These are phyloP conservation scores for Colletotrichum trifolii DNA, from an alignment of 2,329 filamentous ascomycete genomes.

Conservation along the genomic window DNA sequence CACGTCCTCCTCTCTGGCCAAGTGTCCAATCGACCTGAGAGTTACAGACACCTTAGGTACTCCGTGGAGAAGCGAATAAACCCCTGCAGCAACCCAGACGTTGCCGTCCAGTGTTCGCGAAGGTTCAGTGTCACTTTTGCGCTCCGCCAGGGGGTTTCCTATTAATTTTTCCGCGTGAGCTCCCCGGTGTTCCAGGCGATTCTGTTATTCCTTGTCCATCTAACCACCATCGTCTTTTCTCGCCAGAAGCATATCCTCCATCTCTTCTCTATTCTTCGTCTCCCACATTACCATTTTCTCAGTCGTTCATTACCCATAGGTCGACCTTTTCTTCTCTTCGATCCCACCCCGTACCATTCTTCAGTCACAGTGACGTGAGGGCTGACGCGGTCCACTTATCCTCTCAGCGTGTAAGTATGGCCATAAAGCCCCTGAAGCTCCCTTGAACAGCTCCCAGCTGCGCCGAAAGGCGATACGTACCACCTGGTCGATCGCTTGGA, in stretches of 20 bases:
- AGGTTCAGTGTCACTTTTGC: conserved; percentile 28
- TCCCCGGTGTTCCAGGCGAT: conserved; percentile 10
- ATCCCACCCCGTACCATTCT: conserved; percentile 23
- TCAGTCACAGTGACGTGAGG: conserved; percentile 27
- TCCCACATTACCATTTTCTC: conserved; percentile 14
- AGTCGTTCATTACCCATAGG: conserved; percentile 23
- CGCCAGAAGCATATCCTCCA: conserved; percentile 4
- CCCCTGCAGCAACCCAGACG: conserved; percentile 13
- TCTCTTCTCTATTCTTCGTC: not conserved
- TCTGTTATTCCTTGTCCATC: conserved; percentile 8
- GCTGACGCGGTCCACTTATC: conserved; percentile 29
- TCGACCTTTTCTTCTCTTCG: conserved; percentile 31
- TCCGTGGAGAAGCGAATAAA: not conserved
- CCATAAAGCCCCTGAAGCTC: conserved; percentile 30
- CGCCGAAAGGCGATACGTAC: conserved; percentile 29
- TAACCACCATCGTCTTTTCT: conserved; percentile 7
- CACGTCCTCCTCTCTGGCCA: conserved; percentile 25
- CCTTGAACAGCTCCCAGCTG: conserved; percentile 21
- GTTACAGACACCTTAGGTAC: not conserved
- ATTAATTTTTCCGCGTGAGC: conserved; percentile 26
- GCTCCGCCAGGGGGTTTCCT: conserved; percentile 22
- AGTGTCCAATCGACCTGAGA: conserved; percentile 22
- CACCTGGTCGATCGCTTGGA: conserved; percentile 21
- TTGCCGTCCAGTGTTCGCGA: conserved; percentile 21
- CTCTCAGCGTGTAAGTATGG: conserved; percentile 31